Percentiles rank a stretch among this genome's conserved stretches.
Evolutionary conservation across 176 grass and related monocot species (phyloP).

Genomic region (Dendrocalamus sinicus): DNA sequence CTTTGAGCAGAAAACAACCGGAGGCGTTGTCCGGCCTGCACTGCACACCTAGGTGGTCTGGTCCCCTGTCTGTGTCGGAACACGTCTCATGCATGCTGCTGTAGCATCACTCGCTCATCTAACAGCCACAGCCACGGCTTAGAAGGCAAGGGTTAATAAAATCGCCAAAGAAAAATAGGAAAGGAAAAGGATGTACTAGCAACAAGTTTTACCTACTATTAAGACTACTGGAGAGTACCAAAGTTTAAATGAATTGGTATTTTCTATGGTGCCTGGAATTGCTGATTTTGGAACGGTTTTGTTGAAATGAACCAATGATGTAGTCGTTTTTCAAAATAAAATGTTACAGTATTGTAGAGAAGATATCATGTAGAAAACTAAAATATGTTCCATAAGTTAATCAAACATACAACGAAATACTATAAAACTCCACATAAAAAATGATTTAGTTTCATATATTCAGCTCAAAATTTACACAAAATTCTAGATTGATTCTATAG

Average conservation of each 20-base stretch:
- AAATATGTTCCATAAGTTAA: too few relatives aligned
- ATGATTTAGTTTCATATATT: background rate
- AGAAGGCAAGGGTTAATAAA: constrained; percentile 22
- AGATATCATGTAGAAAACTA: background rate
- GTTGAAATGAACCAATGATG: background rate
- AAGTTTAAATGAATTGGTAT: background rate
- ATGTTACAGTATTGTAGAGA: background rate
- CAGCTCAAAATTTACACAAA: background rate
- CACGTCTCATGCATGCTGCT: background rate
- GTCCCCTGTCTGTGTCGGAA: too few relatives aligned
- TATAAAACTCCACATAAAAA: background rate
- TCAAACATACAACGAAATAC: background rate
- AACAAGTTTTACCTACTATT: background rate
- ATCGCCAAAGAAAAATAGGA: background rate
- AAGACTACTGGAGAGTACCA: too few relatives aligned
- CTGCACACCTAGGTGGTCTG: background rate
- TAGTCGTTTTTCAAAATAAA: background rate
- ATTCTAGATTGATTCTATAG: too few relatives aligned
- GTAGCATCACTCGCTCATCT: constrained; percentile 26
- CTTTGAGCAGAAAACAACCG: background rate
- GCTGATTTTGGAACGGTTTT: background rate
- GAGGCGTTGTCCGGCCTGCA: too few relatives aligned
- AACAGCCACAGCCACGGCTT: constrained; percentile 10
- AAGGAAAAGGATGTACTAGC: background rate
- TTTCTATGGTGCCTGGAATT: background rate